phyloP scores from a whole-genome alignment of 83 land plant genomes.

The Picea abies region DNA sequence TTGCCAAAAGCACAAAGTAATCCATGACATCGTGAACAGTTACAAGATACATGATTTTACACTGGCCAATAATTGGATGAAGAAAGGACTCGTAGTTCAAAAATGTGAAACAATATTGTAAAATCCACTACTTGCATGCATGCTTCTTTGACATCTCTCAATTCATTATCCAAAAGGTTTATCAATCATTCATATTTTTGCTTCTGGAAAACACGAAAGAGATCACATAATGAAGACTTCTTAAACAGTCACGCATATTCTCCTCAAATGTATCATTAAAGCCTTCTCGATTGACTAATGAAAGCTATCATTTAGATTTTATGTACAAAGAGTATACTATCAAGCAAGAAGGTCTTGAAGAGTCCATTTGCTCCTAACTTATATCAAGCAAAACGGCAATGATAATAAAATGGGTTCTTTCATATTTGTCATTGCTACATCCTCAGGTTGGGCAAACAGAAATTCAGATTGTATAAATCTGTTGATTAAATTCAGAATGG shows the following conservation, averaged over 20 bases:
- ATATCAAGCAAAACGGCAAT: too few species aligned
- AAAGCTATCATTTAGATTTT: conserved; percentile 5
- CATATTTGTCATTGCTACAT: too few species aligned
- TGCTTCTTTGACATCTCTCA: not conserved
- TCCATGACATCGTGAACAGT: too few species aligned
- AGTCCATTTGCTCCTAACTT: too few species aligned
- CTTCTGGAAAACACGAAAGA: not conserved
- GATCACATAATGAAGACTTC: not conserved
- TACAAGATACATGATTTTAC: not conserved
- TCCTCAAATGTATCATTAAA: not conserved
- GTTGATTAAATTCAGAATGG: too few species aligned
- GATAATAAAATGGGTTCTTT: too few species aligned
- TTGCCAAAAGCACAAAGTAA: not conserved
- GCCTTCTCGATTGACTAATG: not conserved
- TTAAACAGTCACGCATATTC: not conserved
- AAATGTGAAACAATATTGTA: not conserved
- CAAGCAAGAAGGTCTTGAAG: too few species aligned
- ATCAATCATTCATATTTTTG: not conserved
- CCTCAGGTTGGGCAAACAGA: too few species aligned
- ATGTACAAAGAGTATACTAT: not conserved
- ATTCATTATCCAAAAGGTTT: not conserved
- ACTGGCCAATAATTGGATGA: not conserved
- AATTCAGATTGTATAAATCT: too few species aligned
- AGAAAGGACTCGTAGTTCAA: not conserved
- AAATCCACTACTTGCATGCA: not conserved